phyloP scores from a whole-genome alignment of 2,329 filamentous ascomycete genomes.

The Xylariales sp. region DNA sequence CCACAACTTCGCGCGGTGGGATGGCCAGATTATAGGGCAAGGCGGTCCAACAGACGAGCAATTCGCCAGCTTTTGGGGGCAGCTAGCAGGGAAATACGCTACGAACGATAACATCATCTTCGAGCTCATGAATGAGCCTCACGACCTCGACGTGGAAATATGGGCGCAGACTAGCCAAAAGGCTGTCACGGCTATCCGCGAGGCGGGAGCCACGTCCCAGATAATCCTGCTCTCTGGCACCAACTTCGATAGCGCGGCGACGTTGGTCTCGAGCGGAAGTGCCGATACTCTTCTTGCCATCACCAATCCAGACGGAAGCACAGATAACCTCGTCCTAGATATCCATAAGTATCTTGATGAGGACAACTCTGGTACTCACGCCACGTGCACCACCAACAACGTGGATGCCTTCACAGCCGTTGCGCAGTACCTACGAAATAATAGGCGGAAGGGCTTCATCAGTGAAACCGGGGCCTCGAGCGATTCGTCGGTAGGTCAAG shows the following conservation, averaged over 20 bases:
- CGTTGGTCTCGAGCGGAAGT: conserved; percentile 61
- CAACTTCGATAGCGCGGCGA: conserved; percentile 65
- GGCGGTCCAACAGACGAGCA: conserved; percentile 70
- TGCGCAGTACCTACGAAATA: conserved; percentile 59
- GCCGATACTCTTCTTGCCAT: conserved; percentile 64
- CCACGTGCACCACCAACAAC: conserved; percentile 65
- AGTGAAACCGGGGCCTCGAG: conserved; percentile 65
- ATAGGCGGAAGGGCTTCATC: conserved; percentile 61
- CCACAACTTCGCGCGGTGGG: conserved; percentile 70
- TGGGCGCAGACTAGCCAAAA: conserved; percentile 72
- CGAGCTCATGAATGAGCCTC: conserved; percentile 77
- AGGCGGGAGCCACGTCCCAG: conserved; percentile 70
- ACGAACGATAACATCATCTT: conserved; percentile 66
- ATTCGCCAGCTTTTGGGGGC: conserved; percentile 68
- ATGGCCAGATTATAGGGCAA: conserved; percentile 72
- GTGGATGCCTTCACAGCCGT: conserved; percentile 60
- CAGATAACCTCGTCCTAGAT: conserved; percentile 67
- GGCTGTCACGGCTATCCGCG: conserved; percentile 73
- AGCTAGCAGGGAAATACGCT: conserved; percentile 69
- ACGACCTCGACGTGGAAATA: conserved; percentile 65
- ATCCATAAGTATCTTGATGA: conserved; percentile 71
- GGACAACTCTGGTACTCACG: conserved; percentile 65
- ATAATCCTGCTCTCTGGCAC: conserved; percentile 74
- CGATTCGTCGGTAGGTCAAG: conserved; percentile 53
- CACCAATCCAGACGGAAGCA: conserved; percentile 69